These are phyloP conservation scores for Oryza punctata DNA, from an alignment of 176 grass and related monocot species.

Conservation along the genomic window DNA sequence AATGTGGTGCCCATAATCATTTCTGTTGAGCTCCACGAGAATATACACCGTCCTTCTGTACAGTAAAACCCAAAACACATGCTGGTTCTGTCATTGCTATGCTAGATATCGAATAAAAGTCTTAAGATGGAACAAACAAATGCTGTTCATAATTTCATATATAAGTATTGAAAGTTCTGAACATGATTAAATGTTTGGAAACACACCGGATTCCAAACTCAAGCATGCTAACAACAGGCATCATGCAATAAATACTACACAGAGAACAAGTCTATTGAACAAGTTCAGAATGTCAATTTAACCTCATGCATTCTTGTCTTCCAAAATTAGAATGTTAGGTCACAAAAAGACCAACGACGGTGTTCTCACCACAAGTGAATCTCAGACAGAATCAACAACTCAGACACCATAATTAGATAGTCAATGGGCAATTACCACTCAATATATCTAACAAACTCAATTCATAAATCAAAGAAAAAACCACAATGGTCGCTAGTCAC, in stretches of 20 bases:
- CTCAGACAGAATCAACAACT: background rate
- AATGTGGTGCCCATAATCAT: background rate
- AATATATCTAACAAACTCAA: conserved; percentile 8
- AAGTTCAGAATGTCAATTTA: background rate
- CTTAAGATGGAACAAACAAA: background rate
- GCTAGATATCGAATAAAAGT: background rate
- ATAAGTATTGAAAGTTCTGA: background rate
- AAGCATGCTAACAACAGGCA: background rate
- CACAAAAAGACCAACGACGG: conserved; percentile 2
- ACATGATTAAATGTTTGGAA: background rate
- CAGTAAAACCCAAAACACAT: background rate
- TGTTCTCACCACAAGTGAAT: background rate
- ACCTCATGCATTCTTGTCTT: background rate
- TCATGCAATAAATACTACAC: background rate
- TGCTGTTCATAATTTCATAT: background rate
- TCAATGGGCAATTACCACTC: background rate
- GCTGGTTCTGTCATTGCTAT: background rate
- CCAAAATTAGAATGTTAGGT: conserved; percentile 22
- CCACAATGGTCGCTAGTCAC: background rate
- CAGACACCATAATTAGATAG: background rate
- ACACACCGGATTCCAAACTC: background rate
- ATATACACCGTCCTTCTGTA: background rate
- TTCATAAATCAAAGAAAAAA: conserved; percentile 33
- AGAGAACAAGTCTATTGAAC: background rate
- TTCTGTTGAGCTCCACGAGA: background rate